Evolutionary conservation across 345 rosid species (phyloP).

Genomic region (Barbarea vulgaris): DNA sequence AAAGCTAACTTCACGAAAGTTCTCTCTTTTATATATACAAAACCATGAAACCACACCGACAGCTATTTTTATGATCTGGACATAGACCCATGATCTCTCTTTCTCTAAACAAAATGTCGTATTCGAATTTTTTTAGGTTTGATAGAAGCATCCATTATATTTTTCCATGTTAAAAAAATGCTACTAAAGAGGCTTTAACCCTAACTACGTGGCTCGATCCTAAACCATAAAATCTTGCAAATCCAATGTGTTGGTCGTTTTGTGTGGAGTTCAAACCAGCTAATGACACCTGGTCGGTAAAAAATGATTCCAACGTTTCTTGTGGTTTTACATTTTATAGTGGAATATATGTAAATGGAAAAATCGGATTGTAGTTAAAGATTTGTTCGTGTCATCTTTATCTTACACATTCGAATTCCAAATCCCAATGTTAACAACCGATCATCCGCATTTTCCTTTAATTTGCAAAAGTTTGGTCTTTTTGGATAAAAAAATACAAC

Average conservation of each 20-base stretch:
- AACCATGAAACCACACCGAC: slow-evolving; percentile 24
- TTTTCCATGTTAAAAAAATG: slow-evolving; percentile 19
- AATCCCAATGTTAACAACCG: neutral
- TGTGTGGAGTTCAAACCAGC: slow-evolving; percentile 1
- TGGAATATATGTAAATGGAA: neutral
- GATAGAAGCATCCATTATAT: slow-evolving; percentile 24
- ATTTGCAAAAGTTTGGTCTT: neutral
- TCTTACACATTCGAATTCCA: neutral
- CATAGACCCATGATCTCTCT: slow-evolving; percentile 20
- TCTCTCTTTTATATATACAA: slow-evolving; percentile 9
- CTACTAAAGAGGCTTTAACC: slow-evolving; percentile 15
- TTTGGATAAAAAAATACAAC: neutral
- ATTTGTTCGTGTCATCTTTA: neutral
- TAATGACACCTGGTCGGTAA: slow-evolving; percentile 13
- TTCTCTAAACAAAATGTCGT: neutral
- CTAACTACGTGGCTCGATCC: slow-evolving; percentile 6
- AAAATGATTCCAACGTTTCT: neutral
- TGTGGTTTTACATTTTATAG: slow-evolving; percentile 12
- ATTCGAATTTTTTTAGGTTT: neutral
- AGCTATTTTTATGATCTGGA: slow-evolving; percentile 30
- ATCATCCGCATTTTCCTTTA: neutral
- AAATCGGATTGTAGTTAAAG: neutral
- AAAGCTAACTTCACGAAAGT: slow-evolving; percentile 6
- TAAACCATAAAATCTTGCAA: slow-evolving; percentile 11
- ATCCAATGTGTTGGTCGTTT: neutral